Percentiles rank a stretch among this genome's conserved stretches.
Conservation (phyloP, 768 basidiomycete species). For the Tricholoma saponaceum region DNA sequence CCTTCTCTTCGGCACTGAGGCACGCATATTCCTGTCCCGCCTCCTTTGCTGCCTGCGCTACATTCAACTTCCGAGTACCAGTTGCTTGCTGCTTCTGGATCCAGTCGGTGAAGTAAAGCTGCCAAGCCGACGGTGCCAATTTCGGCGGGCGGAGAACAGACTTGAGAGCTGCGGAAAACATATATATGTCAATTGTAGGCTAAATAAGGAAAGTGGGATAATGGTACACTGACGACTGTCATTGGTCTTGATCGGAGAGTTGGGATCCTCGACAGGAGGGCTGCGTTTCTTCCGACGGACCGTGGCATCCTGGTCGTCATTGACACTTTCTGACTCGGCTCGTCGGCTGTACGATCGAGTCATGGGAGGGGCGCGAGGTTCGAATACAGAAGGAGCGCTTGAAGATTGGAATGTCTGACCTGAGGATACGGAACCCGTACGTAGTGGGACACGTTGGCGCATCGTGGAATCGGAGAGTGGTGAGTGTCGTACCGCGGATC, state of each 20-base stretch:
- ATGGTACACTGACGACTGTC: conserved; percentile 42
- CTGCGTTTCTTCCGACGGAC: conserved; percentile 56
- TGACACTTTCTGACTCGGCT: conserved; percentile 59
- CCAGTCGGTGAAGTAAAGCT: conserved; percentile 94
- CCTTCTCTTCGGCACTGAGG: conserved; percentile 76
- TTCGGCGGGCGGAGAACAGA: conserved; percentile 85
- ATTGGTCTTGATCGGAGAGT: conserved; percentile 30
- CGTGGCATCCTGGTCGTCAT: conserved; percentile 71
- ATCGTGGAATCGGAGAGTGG: conserved; percentile 40
- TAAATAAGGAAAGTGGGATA: conserved; percentile 4
- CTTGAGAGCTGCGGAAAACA: conserved; percentile 49
- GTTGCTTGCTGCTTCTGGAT: conserved; percentile 82
- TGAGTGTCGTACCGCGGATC: conserved; percentile 43
- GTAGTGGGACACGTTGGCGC: conserved; percentile 36
- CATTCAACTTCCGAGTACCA: conserved; percentile 83
- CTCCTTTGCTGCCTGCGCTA: conserved; percentile 93
- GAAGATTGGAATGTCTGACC: conserved; percentile 63
- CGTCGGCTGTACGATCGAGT: conserved; percentile 62
- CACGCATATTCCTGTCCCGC: conserved; percentile 87
- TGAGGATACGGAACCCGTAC: conserved; percentile 44
- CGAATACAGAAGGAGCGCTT: conserved; percentile 60
- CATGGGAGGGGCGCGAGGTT: conserved; percentile 43
- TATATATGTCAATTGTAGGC: conserved; percentile 12
- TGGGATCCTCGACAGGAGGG: conserved; percentile 32
- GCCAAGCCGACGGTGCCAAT: conserved; percentile 92